These are phyloP conservation scores for Myochromella boudieri DNA, from an alignment of 768 basidiomycete genomes.

Conservation along the genomic window DNA sequence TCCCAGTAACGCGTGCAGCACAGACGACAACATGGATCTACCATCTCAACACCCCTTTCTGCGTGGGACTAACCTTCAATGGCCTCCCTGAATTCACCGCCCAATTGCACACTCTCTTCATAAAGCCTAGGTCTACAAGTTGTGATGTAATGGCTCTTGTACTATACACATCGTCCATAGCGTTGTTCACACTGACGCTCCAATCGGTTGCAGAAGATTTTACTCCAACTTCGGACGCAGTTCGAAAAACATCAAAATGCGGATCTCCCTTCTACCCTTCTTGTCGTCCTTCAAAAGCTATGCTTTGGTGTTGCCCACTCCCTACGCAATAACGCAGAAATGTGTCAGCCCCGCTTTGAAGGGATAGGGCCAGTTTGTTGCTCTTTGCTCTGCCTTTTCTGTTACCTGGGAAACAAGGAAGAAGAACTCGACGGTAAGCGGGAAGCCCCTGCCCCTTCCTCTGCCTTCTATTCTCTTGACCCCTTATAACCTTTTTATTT, in stretches of 20 bases:
- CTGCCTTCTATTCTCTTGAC: too few species aligned
- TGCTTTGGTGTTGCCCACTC: slow-evolving; percentile 27
- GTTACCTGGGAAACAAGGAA: slow-evolving; percentile 18
- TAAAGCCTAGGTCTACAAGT: too few species aligned
- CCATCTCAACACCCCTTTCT: slow-evolving; percentile 31
- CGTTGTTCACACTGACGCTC: neutral
- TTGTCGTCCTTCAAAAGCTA: slow-evolving; percentile 25
- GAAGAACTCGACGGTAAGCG: slow-evolving; percentile 23
- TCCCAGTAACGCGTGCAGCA: neutral
- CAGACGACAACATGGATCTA: slow-evolving; percentile 58
- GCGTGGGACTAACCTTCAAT: neutral
- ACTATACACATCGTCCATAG: neutral
- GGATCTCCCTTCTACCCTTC: slow-evolving; percentile 10
- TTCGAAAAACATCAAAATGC: slow-evolving; percentile 6
- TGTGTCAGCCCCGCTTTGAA: slow-evolving; percentile 12
- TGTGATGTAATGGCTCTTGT: slow-evolving; percentile 11
- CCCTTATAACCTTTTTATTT: too few species aligned
- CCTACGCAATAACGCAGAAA: slow-evolving; percentile 18
- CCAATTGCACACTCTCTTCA: slow-evolving; percentile 1
- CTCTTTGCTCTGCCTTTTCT: slow-evolving; percentile 30
- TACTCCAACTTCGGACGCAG: slow-evolving; percentile 20
- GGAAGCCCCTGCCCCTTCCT: too few species aligned
- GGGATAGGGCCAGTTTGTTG: slow-evolving; percentile 21
- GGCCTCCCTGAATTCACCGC: slow-evolving; percentile 2
- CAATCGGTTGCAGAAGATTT: slow-evolving; percentile 22